Percentiles rank a stretch among this genome's conserved stretches.
phyloP scores from a whole-genome alignment of 2,329 filamentous ascomycete species.

The Aspergillus floridensis region DNA sequence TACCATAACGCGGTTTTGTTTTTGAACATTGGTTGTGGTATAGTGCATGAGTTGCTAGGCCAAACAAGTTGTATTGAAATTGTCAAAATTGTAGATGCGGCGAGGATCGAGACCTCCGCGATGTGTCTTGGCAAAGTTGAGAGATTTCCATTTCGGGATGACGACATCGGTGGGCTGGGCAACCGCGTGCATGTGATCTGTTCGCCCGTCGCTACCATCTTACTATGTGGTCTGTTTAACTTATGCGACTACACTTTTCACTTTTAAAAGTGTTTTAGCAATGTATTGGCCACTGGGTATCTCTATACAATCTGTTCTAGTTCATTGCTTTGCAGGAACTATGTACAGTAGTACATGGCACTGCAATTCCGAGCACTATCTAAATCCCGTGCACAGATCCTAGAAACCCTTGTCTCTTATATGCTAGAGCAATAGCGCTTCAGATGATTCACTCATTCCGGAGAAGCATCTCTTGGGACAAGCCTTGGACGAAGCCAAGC shows the following conservation, averaged over 20 bases:
- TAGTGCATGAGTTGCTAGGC: neutral
- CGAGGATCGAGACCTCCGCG: slow-evolving; percentile 3
- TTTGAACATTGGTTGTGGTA: neutral
- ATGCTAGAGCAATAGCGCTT: neutral
- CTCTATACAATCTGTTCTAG: neutral
- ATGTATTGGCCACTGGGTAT: neutral
- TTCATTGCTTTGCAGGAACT: neutral
- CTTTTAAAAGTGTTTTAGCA: neutral
- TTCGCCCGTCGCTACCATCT: neutral
- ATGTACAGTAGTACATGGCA: neutral
- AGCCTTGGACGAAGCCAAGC: neutral
- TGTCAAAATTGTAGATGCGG: neutral
- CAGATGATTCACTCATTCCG: neutral
- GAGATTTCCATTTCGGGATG: slow-evolving; percentile 29
- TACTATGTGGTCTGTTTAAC: too few species aligned
- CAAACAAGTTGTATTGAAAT: neutral
- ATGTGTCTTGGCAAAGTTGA: slow-evolving; percentile 36
- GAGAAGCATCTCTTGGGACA: neutral
- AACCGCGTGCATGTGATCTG: slow-evolving; percentile 25
- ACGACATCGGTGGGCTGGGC: slow-evolving; percentile 29
- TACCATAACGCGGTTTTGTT: neutral
- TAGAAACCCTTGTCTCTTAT: neutral
- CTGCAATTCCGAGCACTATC: neutral
- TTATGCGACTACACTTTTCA: neutral
- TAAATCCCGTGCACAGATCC: neutral